phyloP scores from a whole-genome alignment of 2,329 filamentous ascomycete species.

The Fulvia fulva region DNA sequence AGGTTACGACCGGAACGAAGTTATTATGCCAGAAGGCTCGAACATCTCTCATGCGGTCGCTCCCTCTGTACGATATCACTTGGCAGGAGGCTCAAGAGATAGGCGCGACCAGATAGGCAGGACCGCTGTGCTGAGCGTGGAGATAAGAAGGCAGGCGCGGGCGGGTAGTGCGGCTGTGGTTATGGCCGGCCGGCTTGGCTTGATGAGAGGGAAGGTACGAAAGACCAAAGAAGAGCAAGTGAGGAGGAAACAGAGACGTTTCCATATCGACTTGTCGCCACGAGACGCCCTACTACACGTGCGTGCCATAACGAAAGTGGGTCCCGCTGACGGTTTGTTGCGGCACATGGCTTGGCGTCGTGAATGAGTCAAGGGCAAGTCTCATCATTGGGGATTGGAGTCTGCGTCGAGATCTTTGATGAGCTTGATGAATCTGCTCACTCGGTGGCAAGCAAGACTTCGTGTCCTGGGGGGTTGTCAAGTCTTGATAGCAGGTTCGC shows the following conservation, averaged over 20 bases:
- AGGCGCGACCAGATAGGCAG: not conserved
- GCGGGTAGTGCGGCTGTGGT: not conserved
- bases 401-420: not conserved
- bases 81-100: not conserved
- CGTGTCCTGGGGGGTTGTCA: no score
- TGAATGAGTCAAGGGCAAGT: not conserved
- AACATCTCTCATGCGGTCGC: not conserved
- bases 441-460: no score
- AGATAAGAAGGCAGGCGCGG: not conserved
- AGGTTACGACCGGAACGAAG: conserved; percentile 4
- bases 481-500: no score
- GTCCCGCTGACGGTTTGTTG: not conserved
- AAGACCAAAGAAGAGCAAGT: not conserved
- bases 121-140: not conserved
- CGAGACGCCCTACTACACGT: not conserved
- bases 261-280: not conserved
- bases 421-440: no score
- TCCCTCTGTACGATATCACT: not conserved
- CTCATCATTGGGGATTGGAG: not conserved
- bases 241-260: not conserved
- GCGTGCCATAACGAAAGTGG: not conserved
- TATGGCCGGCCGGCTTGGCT: not conserved
- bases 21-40: not conserved
- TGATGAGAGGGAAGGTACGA: not conserved
- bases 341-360: not conserved